These are phyloP conservation scores for Globisporangium apiculatum DNA, from an alignment of 352 stramenopile species.

Conservation along the genomic window DNA sequence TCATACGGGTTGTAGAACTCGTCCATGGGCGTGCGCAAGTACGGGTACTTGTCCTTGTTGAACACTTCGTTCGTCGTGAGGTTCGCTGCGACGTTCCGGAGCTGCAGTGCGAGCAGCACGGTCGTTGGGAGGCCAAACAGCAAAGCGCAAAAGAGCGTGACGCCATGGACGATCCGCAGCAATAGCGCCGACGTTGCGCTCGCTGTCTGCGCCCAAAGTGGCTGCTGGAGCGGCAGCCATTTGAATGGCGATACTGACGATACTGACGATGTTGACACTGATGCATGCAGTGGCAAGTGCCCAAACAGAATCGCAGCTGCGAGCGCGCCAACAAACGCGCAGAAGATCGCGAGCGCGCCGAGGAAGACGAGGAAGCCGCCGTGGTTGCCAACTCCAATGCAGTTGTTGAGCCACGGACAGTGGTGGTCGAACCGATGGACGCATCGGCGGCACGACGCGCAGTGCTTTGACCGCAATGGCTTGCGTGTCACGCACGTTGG, in stretches of 20 bases:
- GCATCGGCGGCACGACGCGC: conserved; percentile 66
- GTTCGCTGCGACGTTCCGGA: conserved; percentile 66
- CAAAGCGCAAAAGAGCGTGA: conserved; percentile 43
- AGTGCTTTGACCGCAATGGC: conserved; percentile 73
- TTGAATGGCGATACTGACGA: background rate
- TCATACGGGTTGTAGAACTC: conserved; percentile 82
- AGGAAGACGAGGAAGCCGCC: conserved; percentile 71
- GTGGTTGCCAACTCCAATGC: conserved; percentile 69
- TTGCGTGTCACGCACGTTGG: conserved; percentile 77
- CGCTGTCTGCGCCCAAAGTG: background rate
- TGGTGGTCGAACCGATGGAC: conserved; percentile 82
- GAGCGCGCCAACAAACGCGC: conserved; percentile 31
- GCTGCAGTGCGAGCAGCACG: conserved; percentile 52
- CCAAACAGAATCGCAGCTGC: conserved; percentile 46
- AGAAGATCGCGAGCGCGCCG: conserved; percentile 37
- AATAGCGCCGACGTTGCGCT: conserved; percentile 29
- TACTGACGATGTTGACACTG: conserved; percentile 13
- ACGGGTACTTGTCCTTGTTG: conserved; percentile 86
- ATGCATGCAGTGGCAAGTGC: conserved; percentile 28
- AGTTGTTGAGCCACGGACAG: conserved; percentile 86
- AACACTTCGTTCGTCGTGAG: conserved; percentile 86
- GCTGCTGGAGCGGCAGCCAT: conserved; percentile 6
- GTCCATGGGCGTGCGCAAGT: conserved; percentile 71
- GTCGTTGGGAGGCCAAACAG: conserved; percentile 66
- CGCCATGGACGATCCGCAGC: conserved; percentile 45